A percentile compares a stretch with the other conserved stretches of the same genome.
Evolutionary conservation across 805 yeast species (phyloP).

Genomic region (Spathaspora girioi): DNA sequence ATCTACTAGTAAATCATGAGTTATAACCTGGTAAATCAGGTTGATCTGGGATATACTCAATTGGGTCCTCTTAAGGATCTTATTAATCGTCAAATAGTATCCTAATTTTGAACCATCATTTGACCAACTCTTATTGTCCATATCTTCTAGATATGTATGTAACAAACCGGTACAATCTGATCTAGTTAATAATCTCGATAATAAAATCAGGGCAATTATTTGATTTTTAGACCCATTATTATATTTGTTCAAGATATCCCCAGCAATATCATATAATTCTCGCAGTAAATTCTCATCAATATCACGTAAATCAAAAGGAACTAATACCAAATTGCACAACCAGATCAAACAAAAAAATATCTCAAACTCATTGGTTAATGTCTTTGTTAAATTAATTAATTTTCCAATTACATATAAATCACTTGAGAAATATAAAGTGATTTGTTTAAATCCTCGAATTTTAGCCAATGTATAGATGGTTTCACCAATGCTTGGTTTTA

Average conservation of each 20-base stretch:
- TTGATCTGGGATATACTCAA: slow-evolving; percentile 5
- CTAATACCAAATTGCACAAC: slow-evolving; percentile 65
- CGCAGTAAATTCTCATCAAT: slow-evolving; percentile 30
- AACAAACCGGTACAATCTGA: slow-evolving; percentile 35
- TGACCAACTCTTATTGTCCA: slow-evolving; percentile 10
- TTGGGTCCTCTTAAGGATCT: slow-evolving; percentile 24
- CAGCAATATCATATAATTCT: slow-evolving; percentile 32
- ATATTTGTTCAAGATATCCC: slow-evolving; percentile 23
- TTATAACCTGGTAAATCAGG: slow-evolving; percentile 13
- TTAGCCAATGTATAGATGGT: slow-evolving; percentile 61
- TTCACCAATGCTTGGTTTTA: slow-evolving; percentile 17
- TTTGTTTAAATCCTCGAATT: slow-evolving; percentile 60
- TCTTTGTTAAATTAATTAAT: slow-evolving; percentile 14
- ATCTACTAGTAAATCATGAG: slow-evolving; percentile 12
- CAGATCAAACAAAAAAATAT: slow-evolving; percentile 54
- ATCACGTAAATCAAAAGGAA: slow-evolving; percentile 62
- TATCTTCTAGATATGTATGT: slow-evolving; percentile 20
- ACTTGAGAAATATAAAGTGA: slow-evolving; percentile 57
- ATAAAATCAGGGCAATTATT: slow-evolving; percentile 46
- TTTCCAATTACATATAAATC: slow-evolving; percentile 49
- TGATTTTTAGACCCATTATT: slow-evolving; percentile 54
- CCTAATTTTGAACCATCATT: slow-evolving; percentile 25
- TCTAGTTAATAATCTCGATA: slow-evolving; percentile 54
- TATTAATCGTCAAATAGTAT: slow-evolving; percentile 38
- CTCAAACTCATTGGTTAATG: slow-evolving; percentile 19